These are phyloP conservation scores for Melampsora americana DNA, from an alignment of 1,284 basidiomycete species.

Conservation along the genomic window DNA sequence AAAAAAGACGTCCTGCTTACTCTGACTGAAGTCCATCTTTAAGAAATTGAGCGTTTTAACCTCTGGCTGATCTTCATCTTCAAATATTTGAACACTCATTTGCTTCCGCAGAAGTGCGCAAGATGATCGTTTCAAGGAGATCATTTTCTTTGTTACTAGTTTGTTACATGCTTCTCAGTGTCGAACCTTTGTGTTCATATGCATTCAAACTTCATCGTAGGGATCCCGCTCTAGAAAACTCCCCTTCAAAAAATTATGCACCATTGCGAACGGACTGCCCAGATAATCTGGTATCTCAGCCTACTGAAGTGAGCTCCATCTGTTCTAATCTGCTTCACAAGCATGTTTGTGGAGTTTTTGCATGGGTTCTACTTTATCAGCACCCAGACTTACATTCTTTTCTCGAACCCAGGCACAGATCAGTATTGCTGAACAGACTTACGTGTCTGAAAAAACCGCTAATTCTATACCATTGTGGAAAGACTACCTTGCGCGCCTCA, in stretches of 20 bases:
- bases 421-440: constrained; percentile 7
- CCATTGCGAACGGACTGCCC: constrained; percentile 23
- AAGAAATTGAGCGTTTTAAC: too few relatives aligned
- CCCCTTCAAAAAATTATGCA: constrained; percentile 37
- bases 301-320: not conserved
- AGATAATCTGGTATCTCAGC: not conserved
- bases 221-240: constrained; percentile 15
- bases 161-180: too few relatives aligned
- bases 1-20: too few relatives aligned
- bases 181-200: not conserved
- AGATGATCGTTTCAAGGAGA: too few relatives aligned
- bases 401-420: constrained; percentile 3
- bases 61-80: too few relatives aligned
- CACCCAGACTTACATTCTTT: not conserved
- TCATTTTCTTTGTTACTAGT: too few relatives aligned
- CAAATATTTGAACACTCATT: too few relatives aligned
- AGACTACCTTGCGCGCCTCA: constrained; percentile 8
- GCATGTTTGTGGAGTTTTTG: too few relatives aligned
- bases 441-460: constrained; percentile 31
- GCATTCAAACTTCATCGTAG: constrained; percentile 12
- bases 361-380: not conserved
- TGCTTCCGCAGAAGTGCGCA: too few relatives aligned
- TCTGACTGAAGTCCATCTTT: too few relatives aligned
- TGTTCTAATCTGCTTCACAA: too few relatives aligned
- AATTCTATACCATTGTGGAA: constrained; percentile 38